These are phyloP conservation scores for Globisporangium sylvaticum DNA, from an alignment of 352 stramenopile genomes.

Conservation along the genomic window DNA sequence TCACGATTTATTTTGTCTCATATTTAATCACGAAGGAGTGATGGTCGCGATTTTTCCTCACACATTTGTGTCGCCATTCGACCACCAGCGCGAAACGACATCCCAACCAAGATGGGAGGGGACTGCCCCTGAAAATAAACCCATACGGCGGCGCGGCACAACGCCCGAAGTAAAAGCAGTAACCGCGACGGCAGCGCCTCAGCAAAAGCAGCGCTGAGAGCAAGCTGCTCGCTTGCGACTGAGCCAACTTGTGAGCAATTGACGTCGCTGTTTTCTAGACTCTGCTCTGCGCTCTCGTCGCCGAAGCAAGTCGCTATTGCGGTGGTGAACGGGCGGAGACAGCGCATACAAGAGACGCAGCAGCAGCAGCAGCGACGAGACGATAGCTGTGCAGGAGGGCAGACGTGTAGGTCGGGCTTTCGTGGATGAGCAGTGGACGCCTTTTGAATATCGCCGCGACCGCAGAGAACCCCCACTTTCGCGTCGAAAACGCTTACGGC, in stretches of 20 bases:
- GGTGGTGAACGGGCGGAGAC: neutral
- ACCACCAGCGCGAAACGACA: neutral
- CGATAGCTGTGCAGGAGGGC: neutral
- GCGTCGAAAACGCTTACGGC: neutral
- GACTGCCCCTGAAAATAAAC: no score
- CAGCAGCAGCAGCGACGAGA: neutral
- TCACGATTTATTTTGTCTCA: no score
- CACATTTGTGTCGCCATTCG: neutral
- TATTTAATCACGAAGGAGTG: no score
- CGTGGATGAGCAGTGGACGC: neutral
- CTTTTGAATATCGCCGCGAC: neutral
- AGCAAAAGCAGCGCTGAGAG: neutral
- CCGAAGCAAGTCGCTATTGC: neutral
- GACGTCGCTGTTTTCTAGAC: neutral
- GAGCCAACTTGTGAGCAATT: neutral
- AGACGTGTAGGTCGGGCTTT: neutral
- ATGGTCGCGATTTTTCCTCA: no score
- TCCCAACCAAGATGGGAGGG: neutral
- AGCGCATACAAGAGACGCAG: neutral
- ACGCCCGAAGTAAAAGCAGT: neutral
- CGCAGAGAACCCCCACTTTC: neutral
- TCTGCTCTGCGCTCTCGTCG: neutral
- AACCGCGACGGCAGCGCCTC: neutral
- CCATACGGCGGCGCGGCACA: neutral
- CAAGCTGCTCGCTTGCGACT: neutral